Conservation (phyloP, 495 filamentous ascomycete genomes). For the Lindgomyces ingoldianus region DNA sequence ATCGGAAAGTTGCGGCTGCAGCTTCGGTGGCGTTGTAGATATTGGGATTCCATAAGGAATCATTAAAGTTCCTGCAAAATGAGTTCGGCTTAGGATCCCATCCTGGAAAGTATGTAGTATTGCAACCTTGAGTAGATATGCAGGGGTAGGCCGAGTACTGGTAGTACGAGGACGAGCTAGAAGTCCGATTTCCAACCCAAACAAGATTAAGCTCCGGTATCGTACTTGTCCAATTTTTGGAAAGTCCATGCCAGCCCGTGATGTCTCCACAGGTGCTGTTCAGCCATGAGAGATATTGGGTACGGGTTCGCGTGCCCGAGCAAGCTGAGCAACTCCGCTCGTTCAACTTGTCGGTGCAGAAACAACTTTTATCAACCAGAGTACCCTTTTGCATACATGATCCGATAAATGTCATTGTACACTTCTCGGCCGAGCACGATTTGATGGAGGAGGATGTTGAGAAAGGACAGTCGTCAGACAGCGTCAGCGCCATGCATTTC, state of each 20-base stretch:
- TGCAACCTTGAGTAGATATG: not conserved
- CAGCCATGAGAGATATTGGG: slow-evolving; percentile 7
- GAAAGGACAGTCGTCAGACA: not conserved
- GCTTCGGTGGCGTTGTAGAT: slow-evolving; percentile 14
- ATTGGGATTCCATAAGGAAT: not conserved
- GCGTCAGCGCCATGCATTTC: not conserved
- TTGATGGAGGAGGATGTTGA: not conserved
- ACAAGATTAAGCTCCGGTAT: not conserved
- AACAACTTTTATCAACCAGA: slow-evolving; percentile 6
- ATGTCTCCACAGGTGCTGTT: slow-evolving; percentile 7
- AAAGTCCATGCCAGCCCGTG: not conserved
- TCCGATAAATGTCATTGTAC: not conserved
- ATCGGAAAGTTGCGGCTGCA: not conserved
- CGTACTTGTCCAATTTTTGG: not conserved
- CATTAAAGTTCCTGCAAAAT: not conserved
- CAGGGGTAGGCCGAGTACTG: not conserved
- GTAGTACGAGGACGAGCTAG: not conserved
- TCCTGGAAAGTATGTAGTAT: not conserved
- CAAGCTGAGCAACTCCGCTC: not conserved
- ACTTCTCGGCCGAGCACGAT: slow-evolving; percentile 3
- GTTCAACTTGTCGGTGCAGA: slow-evolving; percentile 5
- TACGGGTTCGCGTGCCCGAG: not conserved
- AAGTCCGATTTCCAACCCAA: not conserved
- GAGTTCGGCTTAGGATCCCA: not conserved
- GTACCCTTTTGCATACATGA: not conserved